phyloP scores from a whole-genome alignment of 2,329 filamentous ascomycete genomes.

The Neobulgaria alba region DNA sequence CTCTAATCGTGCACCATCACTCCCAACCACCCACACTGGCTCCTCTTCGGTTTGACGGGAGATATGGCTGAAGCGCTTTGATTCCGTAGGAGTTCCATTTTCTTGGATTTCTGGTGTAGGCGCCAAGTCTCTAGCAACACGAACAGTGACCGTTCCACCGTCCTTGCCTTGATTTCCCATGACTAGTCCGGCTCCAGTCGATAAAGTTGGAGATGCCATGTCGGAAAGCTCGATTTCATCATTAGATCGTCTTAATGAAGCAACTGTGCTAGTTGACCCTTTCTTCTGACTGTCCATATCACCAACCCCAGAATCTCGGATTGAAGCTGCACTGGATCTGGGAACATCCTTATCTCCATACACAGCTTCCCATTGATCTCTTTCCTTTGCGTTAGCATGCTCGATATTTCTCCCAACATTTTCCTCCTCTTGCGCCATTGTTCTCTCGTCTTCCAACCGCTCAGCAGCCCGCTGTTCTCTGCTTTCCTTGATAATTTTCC shows the following conservation, averaged over 20 bases:
- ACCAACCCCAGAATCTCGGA: constrained; percentile 26
- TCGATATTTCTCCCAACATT: constrained; percentile 61
- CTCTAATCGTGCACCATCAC: constrained; percentile 26
- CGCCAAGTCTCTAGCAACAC: constrained; percentile 16
- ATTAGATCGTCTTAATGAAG: constrained; percentile 31
- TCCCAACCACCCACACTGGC: constrained; percentile 24
- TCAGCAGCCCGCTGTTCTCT: constrained; percentile 45
- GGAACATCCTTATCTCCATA: constrained; percentile 54
- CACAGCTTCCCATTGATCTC: constrained; percentile 64
- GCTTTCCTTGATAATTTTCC: constrained; percentile 66
- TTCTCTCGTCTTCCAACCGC: constrained; percentile 41
- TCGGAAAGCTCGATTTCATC: constrained; percentile 48
- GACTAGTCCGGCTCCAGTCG: constrained; percentile 34
- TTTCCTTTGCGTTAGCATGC: constrained; percentile 50
- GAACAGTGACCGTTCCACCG: constrained; percentile 16
- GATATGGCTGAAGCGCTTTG: not conserved
- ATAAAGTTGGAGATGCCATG: constrained; percentile 27
- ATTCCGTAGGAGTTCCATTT: constrained; percentile 36
- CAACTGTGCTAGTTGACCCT: constrained; percentile 17
- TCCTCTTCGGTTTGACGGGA: constrained; percentile 26
- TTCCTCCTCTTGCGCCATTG: constrained; percentile 57
- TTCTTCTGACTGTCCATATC: constrained; percentile 41
- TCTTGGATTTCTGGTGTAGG: constrained; percentile 14
- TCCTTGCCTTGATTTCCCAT: constrained; percentile 34
- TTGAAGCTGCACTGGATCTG: constrained; percentile 18